These are phyloP conservation scores for Botrytis galanthina DNA, from an alignment of 2,329 filamentous ascomycete genomes.

Conservation along the genomic window DNA sequence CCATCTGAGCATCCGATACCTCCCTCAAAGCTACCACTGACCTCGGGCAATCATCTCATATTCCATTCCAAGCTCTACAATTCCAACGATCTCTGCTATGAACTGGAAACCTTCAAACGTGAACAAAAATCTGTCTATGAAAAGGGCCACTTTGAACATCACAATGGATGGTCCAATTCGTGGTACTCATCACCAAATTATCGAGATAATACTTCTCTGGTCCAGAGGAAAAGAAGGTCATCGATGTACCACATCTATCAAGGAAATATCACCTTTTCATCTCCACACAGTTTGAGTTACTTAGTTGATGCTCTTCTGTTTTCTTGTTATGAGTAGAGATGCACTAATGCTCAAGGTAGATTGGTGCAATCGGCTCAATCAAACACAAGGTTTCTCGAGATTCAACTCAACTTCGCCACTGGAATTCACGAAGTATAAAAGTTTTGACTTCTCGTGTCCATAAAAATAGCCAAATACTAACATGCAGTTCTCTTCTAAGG, in stretches of 20 bases:
- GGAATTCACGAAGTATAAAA: neutral
- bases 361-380: neutral
- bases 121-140: neutral
- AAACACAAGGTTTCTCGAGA: neutral
- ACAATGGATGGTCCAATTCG: neutral
- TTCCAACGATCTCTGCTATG: neutral
- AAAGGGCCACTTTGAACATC: neutral
- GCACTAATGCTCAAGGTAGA: neutral
- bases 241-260: neutral
- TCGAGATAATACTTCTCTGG: neutral
- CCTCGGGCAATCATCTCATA: too few species aligned
- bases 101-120: neutral
- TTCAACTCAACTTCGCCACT: neutral
- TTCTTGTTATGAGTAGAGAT: too few species aligned
- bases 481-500: too few species aligned
- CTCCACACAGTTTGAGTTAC: rapidly evolving
- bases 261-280: too few species aligned
- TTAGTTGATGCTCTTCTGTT: neutral
- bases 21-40: neutral
- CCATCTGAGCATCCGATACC: too few species aligned
- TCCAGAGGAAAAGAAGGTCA: neutral
- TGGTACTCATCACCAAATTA: neutral
- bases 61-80: neutral
- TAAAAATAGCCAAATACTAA: neutral
- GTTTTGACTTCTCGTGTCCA: neutral